Evolutionary conservation across 2,329 filamentous ascomycete species (phyloP), one percentile per base, ranked within the genome.

Genomic region (Curvularia hawaiiensis): DNA sequence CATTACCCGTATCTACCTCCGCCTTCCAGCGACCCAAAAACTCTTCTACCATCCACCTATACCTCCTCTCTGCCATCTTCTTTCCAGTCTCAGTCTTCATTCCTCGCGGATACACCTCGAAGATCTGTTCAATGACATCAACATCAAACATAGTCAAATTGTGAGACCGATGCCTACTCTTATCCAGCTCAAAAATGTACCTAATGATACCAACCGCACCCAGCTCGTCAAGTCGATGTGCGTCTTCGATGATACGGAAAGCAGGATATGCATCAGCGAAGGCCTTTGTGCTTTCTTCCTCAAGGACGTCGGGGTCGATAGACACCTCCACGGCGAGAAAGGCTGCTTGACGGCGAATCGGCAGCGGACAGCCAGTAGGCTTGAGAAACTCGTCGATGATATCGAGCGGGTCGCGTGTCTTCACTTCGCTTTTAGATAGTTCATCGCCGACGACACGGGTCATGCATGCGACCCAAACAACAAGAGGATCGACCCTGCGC

Each of bases 61-160:
- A 46, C 18, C 50, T 38, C 31, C 49, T 8, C 11, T 46, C 31
- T 0, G 45, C 54, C 30, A 54, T 31, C 8, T 45, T 30, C 45
- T 10, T 48, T 12, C 30, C 54, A 31, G 45, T 33, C 22, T 50
- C 18, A 5, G 54, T 54, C 44, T 35, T 40, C 8, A 57, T 35
- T 12, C 14, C 6, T 12, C 26, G 22, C 2, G 22, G 0, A 11
- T 53, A 54, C 8, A 38, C 18, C 11, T 2, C 12, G 9, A 53
- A 44, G 12, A 31, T 14, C 4, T 12, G 7, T 7, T 39, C 39
- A 22, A 49, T 5, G 10, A 49, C 11, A 10, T 30, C 28, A 30
- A 49, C 30, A 11, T 39, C 30, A 5, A 18, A 26, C 3, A 12
- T 14, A 24, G 18, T 33, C 33, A 30, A 18, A 8, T 20, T 26